Evolutionary conservation across 1,284 basidiomycete species (phyloP).

Genomic region (Cutaneotrichosporon curvatum): DNA sequence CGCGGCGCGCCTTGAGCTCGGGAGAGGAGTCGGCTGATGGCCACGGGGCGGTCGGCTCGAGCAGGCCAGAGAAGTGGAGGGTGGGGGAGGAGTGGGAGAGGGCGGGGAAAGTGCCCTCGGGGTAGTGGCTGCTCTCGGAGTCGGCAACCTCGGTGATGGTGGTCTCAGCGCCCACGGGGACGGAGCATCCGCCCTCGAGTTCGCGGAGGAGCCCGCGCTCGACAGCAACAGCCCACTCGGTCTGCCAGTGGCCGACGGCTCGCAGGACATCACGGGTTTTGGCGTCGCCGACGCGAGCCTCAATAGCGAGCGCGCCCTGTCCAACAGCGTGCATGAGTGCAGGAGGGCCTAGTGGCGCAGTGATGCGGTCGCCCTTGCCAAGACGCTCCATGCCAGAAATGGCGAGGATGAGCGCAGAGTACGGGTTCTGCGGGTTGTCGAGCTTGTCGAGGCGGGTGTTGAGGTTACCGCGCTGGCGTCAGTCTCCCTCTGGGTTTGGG

Average conservation of each 20-base stretch:
- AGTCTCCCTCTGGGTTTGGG: background rate
- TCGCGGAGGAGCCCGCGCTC: conserved; percentile 81
- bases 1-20: conserved; percentile 25
- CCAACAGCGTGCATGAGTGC: conserved; percentile 83
- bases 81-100: conserved; percentile 28
- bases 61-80: conserved; percentile 41
- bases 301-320: conserved; percentile 85
- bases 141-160: conserved; percentile 31
- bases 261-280: conserved; percentile 59
- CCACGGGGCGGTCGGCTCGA: conserved; percentile 21
- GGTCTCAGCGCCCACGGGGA: conserved; percentile 84
- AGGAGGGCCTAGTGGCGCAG: conserved; percentile 66
- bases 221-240: conserved; percentile 66
- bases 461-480: conserved; percentile 50
- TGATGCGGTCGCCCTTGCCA: conserved; percentile 68
- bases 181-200: conserved; percentile 93
- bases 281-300: conserved; percentile 68
- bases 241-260: conserved; percentile 64
- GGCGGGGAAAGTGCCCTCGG: conserved; percentile 15
- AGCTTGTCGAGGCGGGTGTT: conserved; percentile 85
- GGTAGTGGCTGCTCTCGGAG: conserved; percentile 8
- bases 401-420: conserved; percentile 84
- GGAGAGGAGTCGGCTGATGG: conserved; percentile 12
- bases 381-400: conserved; percentile 87
- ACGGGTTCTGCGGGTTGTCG: conserved; percentile 71